phyloP scores from a whole-genome alignment of 495 filamentous ascomycete species.

The Trichoderma virens region DNA sequence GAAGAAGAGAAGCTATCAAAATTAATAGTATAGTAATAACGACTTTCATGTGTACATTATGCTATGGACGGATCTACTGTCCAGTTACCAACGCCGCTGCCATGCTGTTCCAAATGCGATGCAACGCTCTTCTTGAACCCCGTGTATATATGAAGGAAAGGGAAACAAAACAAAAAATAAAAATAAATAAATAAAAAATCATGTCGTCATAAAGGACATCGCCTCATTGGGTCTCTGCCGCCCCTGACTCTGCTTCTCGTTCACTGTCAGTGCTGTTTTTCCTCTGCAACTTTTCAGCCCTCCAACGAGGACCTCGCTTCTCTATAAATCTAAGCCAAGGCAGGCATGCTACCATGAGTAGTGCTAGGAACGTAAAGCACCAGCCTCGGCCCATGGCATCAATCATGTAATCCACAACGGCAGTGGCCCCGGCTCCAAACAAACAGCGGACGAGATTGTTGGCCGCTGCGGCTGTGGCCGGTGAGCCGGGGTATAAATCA shows the following conservation, averaged over 20 bases:
- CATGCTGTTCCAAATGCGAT: background rate
- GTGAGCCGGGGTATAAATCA: constrained; percentile 37
- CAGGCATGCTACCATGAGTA: constrained; percentile 27
- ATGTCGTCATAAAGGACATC: background rate
- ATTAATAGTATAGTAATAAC: background rate
- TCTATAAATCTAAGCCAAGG: constrained; percentile 32
- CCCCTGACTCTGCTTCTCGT: background rate
- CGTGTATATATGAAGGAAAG: background rate
- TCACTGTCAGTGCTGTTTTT: constrained; percentile 1
- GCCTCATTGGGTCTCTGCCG: background rate
- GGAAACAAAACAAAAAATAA: background rate
- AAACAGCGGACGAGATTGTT: constrained; percentile 41
- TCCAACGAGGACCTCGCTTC: constrained; percentile 33
- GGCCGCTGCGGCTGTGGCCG: constrained; percentile 40
- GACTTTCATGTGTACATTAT: background rate
- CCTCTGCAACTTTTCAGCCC: constrained; percentile 27
- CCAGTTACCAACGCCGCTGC: background rate
- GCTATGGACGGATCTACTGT: background rate
- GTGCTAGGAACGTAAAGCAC: constrained; percentile 39
- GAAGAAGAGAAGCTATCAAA: constrained; percentile 10
- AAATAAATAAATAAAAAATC: background rate
- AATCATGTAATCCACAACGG: constrained; percentile 38
- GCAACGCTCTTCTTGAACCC: background rate
- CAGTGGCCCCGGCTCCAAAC: constrained; percentile 34
- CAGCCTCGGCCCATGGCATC: constrained; percentile 35